phyloP scores from a whole-genome alignment of 2,329 filamentous ascomycete species.

The Fusarium sp. region DNA sequence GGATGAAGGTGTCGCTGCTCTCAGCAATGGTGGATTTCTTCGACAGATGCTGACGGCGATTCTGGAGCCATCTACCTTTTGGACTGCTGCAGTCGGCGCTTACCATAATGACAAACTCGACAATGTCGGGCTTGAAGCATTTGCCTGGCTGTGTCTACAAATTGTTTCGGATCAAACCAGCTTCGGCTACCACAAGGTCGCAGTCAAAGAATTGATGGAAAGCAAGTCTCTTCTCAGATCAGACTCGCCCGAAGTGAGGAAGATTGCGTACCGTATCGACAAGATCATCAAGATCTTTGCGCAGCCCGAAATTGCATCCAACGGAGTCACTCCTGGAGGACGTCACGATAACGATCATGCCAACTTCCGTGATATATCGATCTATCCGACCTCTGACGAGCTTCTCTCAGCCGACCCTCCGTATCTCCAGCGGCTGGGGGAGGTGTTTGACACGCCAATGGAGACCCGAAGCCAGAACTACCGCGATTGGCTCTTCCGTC shows the following conservation, averaged over 20 bases:
- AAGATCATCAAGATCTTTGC: conserved; percentile 47
- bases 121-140: conserved; percentile 45
- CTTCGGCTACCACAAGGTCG: conserved; percentile 5
- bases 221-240: conserved; percentile 38
- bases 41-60: conserved; percentile 53
- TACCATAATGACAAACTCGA: conserved; percentile 45
- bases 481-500: conserved; percentile 76
- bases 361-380: conserved; percentile 68
- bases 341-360: conserved; percentile 78
- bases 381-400: conserved; percentile 74
- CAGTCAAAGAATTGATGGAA: conserved; percentile 42
- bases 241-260: conserved; percentile 35
- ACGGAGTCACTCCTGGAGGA: conserved; percentile 61
- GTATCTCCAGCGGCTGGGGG: conserved; percentile 64
- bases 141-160: conserved; percentile 61
- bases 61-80: conserved; percentile 62
- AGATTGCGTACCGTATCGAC: conserved; percentile 50
- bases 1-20: conserved; percentile 17
- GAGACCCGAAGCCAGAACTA: conserved; percentile 57
- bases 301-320: background rate
- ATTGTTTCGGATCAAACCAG: conserved; percentile 46
- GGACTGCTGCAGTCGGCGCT: conserved; percentile 56
- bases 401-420: conserved; percentile 61
- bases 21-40: conserved; percentile 36
- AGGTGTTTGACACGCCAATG: conserved; percentile 53